Conservation (phyloP, 2,329 filamentous ascomycete species). For the Nothopassalora personata region DNA sequence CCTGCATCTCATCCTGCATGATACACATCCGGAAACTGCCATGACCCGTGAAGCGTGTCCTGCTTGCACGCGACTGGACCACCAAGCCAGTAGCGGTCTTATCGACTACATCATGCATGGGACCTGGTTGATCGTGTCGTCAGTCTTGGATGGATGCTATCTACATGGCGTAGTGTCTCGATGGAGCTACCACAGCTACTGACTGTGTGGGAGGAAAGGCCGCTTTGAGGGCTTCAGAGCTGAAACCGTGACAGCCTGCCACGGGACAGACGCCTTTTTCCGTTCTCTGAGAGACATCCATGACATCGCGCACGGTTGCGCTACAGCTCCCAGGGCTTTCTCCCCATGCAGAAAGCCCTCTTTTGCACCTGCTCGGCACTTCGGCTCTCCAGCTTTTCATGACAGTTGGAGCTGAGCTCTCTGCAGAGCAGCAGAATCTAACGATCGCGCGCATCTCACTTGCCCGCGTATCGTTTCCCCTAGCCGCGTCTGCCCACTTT, state of each 20-base stretch:
- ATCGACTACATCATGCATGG: background rate
- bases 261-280: background rate
- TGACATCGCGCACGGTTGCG: background rate
- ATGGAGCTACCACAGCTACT: background rate
- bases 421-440: background rate
- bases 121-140: background rate
- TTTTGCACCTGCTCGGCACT: background rate
- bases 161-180: background rate
- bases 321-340: background rate
- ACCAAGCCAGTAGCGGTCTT: background rate
- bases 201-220: background rate
- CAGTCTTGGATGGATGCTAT: background rate
- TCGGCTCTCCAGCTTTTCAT: background rate
- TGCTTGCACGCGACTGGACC: background rate
- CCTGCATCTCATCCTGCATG: background rate
- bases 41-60: background rate
- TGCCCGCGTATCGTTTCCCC: background rate
- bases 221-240: background rate
- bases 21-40: background rate
- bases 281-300: background rate
- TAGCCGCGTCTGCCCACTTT: conserved; percentile 5
- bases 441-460: conserved; percentile 7
- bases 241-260: background rate
- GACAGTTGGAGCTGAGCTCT: background rate
- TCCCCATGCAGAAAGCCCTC: background rate